Conservation (phyloP, 768 basidiomycete species). For the Lactarius evosmus region DNA sequence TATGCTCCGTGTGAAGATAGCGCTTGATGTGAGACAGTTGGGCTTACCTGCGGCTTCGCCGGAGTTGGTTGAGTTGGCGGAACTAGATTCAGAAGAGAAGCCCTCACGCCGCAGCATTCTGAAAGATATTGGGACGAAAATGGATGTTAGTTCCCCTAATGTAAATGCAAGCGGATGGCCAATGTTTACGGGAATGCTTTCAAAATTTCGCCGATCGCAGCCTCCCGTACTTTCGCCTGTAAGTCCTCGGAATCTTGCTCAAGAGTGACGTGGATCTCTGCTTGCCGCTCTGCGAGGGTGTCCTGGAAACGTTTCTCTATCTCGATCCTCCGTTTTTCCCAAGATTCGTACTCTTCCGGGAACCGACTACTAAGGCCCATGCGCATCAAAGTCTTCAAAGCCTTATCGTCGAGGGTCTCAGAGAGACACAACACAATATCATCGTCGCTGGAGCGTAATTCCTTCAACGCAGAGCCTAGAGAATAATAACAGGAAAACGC, state of each 20-base stretch:
- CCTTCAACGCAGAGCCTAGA: background rate
- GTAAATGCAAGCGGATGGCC: background rate
- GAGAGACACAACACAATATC: slow-evolving; percentile 17
- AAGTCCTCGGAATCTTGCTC: background rate
- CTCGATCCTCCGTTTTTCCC: background rate
- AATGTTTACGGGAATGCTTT: slow-evolving; percentile 13
- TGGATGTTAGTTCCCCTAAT: background rate
- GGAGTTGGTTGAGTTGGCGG: background rate
- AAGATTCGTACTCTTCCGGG: slow-evolving; percentile 1
- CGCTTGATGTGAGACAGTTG: no score
- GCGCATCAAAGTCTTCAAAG: slow-evolving; percentile 11
- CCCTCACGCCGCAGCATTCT: slow-evolving; percentile 14
- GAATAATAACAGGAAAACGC: background rate
- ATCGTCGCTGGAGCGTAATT: slow-evolving; percentile 1
- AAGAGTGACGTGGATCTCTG: background rate
- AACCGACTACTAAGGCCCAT: background rate
- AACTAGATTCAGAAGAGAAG: background rate
- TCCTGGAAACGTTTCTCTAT: background rate
- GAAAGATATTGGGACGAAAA: background rate
- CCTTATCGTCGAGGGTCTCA: slow-evolving; percentile 13
- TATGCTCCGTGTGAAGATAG: background rate
- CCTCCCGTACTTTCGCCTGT: background rate
- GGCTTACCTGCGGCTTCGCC: background rate
- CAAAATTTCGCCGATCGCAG: slow-evolving; percentile 7
- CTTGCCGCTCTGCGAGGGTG: background rate